Evolutionary conservation across 306 rosid genomes (phyloP), one percentile per base, ranked within the genome.

Genomic region (Malus sieversii): DNA sequence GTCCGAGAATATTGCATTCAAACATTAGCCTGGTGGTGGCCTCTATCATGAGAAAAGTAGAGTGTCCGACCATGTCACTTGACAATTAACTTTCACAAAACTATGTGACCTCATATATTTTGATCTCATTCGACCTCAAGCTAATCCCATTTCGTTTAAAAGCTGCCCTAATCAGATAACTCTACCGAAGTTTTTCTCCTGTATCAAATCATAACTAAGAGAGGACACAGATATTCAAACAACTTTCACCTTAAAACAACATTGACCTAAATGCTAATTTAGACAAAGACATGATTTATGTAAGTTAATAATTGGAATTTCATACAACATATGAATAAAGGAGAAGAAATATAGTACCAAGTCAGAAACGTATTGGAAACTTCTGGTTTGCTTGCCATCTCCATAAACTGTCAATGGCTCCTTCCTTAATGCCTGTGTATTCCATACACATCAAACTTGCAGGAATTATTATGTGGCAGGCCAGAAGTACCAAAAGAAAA

Each of bases 361-460:
- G 85, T 94, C 98, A 8, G 97, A 90, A 70, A 94, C 98, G 82
- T 58, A 94, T 82, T 94, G 98, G 82, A 94, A 94, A 84, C 98
- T 94, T 78, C 98, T 81, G 63, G 98, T 94, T 76, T 91, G 98
- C 80, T 94, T 94, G 27, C 97, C 97, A 71, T 94, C 97, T 1
- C 97, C 97, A 81, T 94, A 94, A 77, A 91, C 98, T n/a, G 98
- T 94, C 85, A 94, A 73, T 19, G 98, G 98, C 45, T 88, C 96
- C 84, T 90, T 94, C 85, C 97, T 88, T 66, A 94, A 77, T 70
- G 97, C 98, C 98, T 94, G 79, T 2, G 25, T 19, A 42, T 23
- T 48, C 19, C 20, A 15, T 6, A 15, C 19, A 15, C 55, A 48
- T 15, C 55, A 5, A 48, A 48, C 2, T 48, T 15, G 20, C 42